phyloP scores from a whole-genome alignment of 1,139 yeast species.

The Pichia kudriavzevii region DNA sequence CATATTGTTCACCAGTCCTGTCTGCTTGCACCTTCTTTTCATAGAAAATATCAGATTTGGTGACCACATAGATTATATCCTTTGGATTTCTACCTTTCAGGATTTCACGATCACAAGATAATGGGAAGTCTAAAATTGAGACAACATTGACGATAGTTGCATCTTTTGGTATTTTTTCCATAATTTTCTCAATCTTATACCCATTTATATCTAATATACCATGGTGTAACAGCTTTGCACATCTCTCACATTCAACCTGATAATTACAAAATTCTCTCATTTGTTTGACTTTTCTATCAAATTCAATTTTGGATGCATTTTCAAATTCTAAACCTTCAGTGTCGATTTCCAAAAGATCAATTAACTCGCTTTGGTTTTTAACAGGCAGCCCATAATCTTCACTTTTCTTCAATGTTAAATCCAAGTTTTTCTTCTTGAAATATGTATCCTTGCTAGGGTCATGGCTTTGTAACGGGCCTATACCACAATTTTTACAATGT shows the following conservation, averaged over 20 bases:
- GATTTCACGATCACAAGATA: slow-evolving; percentile 40
- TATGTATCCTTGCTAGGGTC: slow-evolving; percentile 6
- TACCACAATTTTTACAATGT: neutral
- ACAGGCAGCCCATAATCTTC: neutral
- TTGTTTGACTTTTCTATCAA: slow-evolving; percentile 5
- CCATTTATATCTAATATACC: slow-evolving; percentile 33
- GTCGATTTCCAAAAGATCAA: neutral
- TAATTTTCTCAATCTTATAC: slow-evolving; percentile 33
- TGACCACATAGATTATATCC: slow-evolving; percentile 44
- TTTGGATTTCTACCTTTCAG: slow-evolving; percentile 32
- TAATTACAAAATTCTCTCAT: slow-evolving; percentile 1
- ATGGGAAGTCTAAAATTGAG: slow-evolving; percentile 65
- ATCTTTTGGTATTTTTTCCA: slow-evolving; percentile 38
- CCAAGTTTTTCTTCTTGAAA: neutral
- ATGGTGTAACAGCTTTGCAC: slow-evolving; percentile 44
- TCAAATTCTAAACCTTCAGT: neutral
- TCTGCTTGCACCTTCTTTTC: slow-evolving; percentile 29
- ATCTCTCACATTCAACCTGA: slow-evolving; percentile 39
- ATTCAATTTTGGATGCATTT: neutral
- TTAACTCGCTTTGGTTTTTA: neutral
- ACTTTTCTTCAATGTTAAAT: no score
- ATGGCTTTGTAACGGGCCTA: neutral
- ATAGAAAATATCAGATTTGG: slow-evolving; percentile 51
- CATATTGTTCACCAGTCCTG: slow-evolving; percentile 37
- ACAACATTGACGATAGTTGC: slow-evolving; percentile 54